Conservation (phyloP, 306 rosid species). For the Rosa rugosa region DNA sequence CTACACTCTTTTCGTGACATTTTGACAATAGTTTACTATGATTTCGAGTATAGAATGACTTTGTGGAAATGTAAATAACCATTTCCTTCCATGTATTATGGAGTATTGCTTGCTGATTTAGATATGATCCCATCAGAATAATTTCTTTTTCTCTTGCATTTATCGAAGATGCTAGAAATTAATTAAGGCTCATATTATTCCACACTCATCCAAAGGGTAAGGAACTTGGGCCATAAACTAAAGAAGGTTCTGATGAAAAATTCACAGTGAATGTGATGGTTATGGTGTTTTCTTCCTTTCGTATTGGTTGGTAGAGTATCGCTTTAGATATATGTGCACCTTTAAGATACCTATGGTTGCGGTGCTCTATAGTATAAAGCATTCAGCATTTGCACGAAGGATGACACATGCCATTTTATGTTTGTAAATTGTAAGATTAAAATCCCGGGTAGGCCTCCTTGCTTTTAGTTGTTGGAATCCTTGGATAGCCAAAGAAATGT, state of each 20-base stretch:
- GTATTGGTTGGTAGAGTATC: background rate
- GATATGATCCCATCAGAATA: constrained; percentile 3
- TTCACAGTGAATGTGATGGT: background rate
- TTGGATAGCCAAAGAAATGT: background rate
- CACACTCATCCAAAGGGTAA: constrained; percentile 24
- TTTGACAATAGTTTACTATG: background rate
- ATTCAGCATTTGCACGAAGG: background rate
- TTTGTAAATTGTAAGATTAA: background rate
- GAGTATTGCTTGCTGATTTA: background rate
- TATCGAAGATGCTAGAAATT: constrained; percentile 25
- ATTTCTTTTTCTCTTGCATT: background rate
- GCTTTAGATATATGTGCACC: background rate
- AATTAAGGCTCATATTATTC: constrained; percentile 23
- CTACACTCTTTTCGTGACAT: background rate
- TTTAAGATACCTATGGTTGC: background rate
- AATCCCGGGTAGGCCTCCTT: background rate
- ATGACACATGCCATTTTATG: background rate
- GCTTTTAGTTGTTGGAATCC: background rate
- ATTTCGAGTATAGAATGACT: background rate
- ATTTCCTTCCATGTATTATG: background rate
- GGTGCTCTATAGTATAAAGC: constrained; percentile 11
- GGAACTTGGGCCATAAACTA: constrained; percentile 12
- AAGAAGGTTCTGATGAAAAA: constrained; percentile 14
- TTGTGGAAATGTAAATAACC: background rate
- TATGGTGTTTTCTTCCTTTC: background rate